Percentiles rank a stretch among this genome's conserved stretches.
These are phyloP conservation scores for Leishmania mexicana DNA, from an alignment of 208 protist genomes.

Conservation along the genomic window DNA sequence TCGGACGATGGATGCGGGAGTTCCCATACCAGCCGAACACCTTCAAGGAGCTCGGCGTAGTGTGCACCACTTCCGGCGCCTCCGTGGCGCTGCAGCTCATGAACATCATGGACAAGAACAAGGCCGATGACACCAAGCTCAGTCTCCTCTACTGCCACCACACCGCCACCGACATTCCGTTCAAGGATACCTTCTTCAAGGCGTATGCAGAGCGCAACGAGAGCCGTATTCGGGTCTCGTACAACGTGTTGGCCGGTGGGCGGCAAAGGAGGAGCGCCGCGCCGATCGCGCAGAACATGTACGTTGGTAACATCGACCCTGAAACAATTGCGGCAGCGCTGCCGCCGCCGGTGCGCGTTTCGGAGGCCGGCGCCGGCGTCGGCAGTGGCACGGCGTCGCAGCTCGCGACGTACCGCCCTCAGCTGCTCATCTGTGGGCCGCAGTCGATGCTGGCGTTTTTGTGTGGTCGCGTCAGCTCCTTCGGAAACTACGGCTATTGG, in stretches of 20 bases:
- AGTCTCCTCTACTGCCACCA: constrained; percentile 78
- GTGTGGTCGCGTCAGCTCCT: constrained; percentile 68
- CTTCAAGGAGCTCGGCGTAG: constrained; percentile 59
- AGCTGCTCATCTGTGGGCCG: constrained; percentile 80
- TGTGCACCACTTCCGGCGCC: constrained; percentile 78
- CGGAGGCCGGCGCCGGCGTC: background rate
- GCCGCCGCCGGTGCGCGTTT: constrained; percentile 42
- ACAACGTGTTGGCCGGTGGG: constrained; percentile 61
- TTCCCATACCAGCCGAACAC: constrained; percentile 71
- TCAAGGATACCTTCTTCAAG: constrained; percentile 59
- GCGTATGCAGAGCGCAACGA: constrained; percentile 33
- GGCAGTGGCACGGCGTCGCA: background rate
- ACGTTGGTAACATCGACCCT: constrained; percentile 76
- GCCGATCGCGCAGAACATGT: constrained; percentile 51
- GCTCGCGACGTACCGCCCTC: constrained; percentile 37
- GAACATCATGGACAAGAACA: constrained; percentile 65
- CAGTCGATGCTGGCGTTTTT: constrained; percentile 73
- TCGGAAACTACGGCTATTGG: constrained; percentile 75
- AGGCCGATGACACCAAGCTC: constrained; percentile 49
- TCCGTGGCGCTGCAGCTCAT: constrained; percentile 87
- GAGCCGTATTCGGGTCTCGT: constrained; percentile 51
- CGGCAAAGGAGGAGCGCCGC: constrained; percentile 14
- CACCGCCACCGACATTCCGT: constrained; percentile 55
- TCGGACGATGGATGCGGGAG: constrained; percentile 88
- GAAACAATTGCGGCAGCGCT: constrained; percentile 48